Conservation (phyloP, 192 early-diverging fungal genomes). For the Mortierella hygrophila region DNA sequence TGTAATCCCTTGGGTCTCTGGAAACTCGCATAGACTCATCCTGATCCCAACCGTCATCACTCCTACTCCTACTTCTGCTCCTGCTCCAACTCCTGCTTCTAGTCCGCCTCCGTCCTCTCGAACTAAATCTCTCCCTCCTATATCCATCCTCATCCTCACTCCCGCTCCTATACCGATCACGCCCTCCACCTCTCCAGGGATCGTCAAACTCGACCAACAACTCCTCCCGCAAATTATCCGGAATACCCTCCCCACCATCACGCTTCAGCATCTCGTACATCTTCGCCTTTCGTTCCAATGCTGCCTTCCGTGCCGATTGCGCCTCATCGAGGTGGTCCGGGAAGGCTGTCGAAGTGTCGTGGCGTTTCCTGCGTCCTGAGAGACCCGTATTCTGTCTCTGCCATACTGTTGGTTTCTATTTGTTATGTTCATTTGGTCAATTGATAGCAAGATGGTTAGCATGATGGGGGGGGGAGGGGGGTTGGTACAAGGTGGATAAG, state of each 20-base stretch:
- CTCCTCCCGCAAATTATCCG: slow-evolving; percentile 59
- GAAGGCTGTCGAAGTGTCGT: slow-evolving; percentile 17
- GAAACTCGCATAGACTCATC: slow-evolving; percentile 36
- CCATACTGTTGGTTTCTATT: slow-evolving; percentile 64
- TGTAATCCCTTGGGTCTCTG: slow-evolving; percentile 23
- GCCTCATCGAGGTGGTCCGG: slow-evolving; percentile 36
- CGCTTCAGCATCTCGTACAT: slow-evolving; percentile 68
- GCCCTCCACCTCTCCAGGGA: slow-evolving; percentile 29
- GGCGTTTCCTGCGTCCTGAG: slow-evolving; percentile 46
- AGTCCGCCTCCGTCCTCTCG: not conserved
- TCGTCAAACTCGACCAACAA: slow-evolving; percentile 73
- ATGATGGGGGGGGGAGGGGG: too few species aligned
- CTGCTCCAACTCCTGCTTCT: slow-evolving; percentile 6
- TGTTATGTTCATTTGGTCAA: too few species aligned
- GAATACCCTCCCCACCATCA: slow-evolving; percentile 37
- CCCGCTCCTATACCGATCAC: not conserved
- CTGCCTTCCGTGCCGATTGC: slow-evolving; percentile 54
- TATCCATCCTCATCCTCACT: slow-evolving; percentile 22
- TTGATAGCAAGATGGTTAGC: too few species aligned
- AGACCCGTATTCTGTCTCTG: slow-evolving; percentile 65
- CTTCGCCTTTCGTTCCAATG: slow-evolving; percentile 72
- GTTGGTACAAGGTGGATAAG: too few species aligned
- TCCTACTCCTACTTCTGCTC: slow-evolving; percentile 15
- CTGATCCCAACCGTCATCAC: slow-evolving; percentile 10
- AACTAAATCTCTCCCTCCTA: not conserved